Conservation (phyloP, 176 grass and related monocot genomes). For the Oryza nivara region DNA sequence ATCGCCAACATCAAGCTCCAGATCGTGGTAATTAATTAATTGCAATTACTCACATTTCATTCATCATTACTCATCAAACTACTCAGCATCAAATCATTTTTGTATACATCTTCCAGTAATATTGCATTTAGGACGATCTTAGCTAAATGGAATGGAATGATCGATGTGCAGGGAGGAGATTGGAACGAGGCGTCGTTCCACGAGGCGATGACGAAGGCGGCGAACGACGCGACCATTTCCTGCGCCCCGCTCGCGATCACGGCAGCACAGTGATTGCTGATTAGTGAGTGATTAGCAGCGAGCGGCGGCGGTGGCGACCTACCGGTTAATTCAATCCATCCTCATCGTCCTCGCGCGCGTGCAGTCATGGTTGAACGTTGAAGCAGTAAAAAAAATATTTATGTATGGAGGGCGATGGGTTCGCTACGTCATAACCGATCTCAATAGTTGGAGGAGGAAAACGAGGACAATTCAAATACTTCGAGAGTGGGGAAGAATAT, state of each 20-base stretch:
- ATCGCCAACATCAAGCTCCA: conserved; percentile 76
- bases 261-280: not conserved
- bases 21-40: conserved; percentile 44
- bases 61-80: too few species aligned
- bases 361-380: conserved; percentile 5
- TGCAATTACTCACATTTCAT: too few species aligned
- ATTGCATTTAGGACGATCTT: too few species aligned
- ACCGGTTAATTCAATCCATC: not conserved
- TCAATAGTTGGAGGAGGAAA: too few species aligned
- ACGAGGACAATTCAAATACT: too few species aligned
- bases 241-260: conserved; percentile 22
- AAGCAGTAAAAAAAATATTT: not conserved
- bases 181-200: conserved; percentile 72
- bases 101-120: too few species aligned
- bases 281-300: too few species aligned
- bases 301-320: not conserved
- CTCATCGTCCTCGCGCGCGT: not conserved
- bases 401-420: too few species aligned
- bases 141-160: not conserved
- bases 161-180: conserved; percentile 50
- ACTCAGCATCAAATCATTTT: too few species aligned
- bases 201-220: conserved; percentile 66
- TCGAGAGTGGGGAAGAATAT: too few species aligned
- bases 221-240: conserved; percentile 53
- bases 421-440: too few species aligned